Evolutionary conservation across 1,139 yeast genomes (phyloP).

Genomic region (Yamadazyma aaseri): DNA sequence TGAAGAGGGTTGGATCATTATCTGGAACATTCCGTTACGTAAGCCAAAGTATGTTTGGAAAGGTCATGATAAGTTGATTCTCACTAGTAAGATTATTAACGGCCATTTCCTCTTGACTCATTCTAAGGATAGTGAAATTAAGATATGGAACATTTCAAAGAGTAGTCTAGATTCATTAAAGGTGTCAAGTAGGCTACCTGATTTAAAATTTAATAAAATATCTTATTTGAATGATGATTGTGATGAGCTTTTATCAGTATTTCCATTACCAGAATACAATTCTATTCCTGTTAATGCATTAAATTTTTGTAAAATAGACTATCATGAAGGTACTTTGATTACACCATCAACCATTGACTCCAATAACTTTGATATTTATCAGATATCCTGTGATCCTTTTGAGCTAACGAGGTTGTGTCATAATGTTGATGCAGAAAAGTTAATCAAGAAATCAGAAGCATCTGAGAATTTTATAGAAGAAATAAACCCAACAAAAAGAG

Average conservation of each 20-base stretch:
- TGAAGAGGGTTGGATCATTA: slow-evolving; percentile 45
- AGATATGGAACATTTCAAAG: slow-evolving; percentile 43
- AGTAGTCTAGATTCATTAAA: background rate
- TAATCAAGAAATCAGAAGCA: slow-evolving; percentile 10
- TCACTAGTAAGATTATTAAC: slow-evolving; percentile 39
- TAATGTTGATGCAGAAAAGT: slow-evolving; percentile 23
- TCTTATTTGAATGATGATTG: slow-evolving; percentile 12
- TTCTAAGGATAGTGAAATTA: slow-evolving; percentile 51
- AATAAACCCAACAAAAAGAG: slow-evolving; percentile 21
- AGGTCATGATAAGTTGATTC: slow-evolving; percentile 48
- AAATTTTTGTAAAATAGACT: slow-evolving; percentile 54
- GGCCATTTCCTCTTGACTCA: slow-evolving; percentile 45
- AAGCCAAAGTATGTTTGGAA: slow-evolving; percentile 35
- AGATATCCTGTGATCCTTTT: slow-evolving; percentile 23
- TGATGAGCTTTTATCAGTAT: slow-evolving; percentile 9
- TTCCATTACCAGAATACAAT: slow-evolving; percentile 20
- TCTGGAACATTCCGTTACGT: slow-evolving; percentile 45
- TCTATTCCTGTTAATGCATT: slow-evolving; percentile 56
- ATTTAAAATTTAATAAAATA: slow-evolving; percentile 13
- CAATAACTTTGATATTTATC: slow-evolving; percentile 52
- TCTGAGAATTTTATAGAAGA: slow-evolving; percentile 10
- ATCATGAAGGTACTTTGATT: slow-evolving; percentile 25
- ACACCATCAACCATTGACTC: slow-evolving; percentile 57
- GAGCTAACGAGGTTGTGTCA: slow-evolving; percentile 25
- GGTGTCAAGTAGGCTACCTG: slow-evolving; percentile 10